These are phyloP conservation scores for Monosporascus sp. DNA, from an alignment of 2,329 filamentous ascomycete species.

Conservation along the genomic window DNA sequence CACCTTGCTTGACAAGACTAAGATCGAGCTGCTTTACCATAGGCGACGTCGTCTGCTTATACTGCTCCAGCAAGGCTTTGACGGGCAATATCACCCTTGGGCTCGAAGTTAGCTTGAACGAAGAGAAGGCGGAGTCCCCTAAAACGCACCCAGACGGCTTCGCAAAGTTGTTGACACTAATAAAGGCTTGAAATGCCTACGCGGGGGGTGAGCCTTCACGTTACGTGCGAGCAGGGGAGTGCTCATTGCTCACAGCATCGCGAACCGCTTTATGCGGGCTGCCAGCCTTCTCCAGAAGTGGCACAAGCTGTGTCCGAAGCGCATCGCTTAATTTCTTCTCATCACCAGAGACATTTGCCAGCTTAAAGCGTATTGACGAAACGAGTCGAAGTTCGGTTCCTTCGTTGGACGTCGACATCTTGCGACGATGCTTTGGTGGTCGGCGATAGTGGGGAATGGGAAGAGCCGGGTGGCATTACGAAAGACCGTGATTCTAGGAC, in stretches of 20 bases:
- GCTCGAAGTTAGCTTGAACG: slow-evolving; percentile 5
- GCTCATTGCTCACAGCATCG: slow-evolving; percentile 30
- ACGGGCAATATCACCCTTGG: slow-evolving; percentile 72
- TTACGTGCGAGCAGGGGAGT: background rate
- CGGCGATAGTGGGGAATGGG: background rate
- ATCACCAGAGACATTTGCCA: slow-evolving; percentile 55
- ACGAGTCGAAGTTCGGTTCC: slow-evolving; percentile 25
- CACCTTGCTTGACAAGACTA: slow-evolving; percentile 80
- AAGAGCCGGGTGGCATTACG: slow-evolving; percentile 1
- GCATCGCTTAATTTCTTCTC: slow-evolving; percentile 77
- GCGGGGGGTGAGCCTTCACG: slow-evolving; percentile 11
- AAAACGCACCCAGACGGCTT: slow-evolving; percentile 41
- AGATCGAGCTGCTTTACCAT: slow-evolving; percentile 86
- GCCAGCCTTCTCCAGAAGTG: slow-evolving; percentile 78
- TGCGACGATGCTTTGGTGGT: background rate
- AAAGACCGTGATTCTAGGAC: background rate
- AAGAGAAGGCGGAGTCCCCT: slow-evolving; percentile 1
- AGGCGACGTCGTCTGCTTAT: slow-evolving; percentile 69
- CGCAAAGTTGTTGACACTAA: slow-evolving; percentile 49
- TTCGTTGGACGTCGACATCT: slow-evolving; percentile 24
- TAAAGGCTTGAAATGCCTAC: slow-evolving; percentile 45
- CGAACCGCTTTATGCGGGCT: slow-evolving; percentile 77
- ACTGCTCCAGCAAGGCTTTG: slow-evolving; percentile 77
- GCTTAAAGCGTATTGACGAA: slow-evolving; percentile 27
- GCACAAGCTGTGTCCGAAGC: slow-evolving; percentile 72